Evolutionary conservation across 805 yeast species (phyloP).

Genomic region (Saccharomycopsis selenospora): DNA sequence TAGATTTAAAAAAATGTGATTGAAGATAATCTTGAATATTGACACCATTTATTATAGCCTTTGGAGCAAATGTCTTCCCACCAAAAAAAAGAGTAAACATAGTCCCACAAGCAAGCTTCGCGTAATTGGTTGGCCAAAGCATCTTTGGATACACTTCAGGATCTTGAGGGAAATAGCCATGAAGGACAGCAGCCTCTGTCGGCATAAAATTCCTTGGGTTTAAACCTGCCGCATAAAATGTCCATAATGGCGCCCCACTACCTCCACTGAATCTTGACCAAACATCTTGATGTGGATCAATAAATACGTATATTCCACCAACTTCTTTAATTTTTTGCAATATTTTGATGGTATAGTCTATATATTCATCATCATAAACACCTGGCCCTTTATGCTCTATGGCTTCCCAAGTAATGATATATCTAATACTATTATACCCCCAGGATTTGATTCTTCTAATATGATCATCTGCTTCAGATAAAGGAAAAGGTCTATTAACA

Average conservation of each 20-base stretch:
- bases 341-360: conserved; percentile 60
- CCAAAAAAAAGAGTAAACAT: conserved; percentile 85
- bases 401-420: conserved; percentile 86
- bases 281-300: conserved; percentile 91
- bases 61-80: conserved; percentile 72
- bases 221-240: conserved; percentile 80
- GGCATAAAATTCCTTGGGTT: conserved; percentile 63
- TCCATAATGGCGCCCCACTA: conserved; percentile 93
- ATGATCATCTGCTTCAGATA: conserved; percentile 66
- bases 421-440: conserved; percentile 78
- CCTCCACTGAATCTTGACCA: conserved; percentile 91
- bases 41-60: conserved; percentile 57
- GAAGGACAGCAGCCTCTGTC: conserved; percentile 78
- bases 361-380: conserved; percentile 65
- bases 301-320: conserved; percentile 71
- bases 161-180: conserved; percentile 43
- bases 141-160: conserved; percentile 54
- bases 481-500: conserved; percentile 73
- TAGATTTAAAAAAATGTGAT: conserved; percentile 48
- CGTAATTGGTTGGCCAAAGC: conserved; percentile 91
- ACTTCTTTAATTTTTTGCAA: conserved; percentile 47
- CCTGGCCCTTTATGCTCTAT: conserved; percentile 87
- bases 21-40: conserved; percentile 79
- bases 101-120: conserved; percentile 61
- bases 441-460: conserved; percentile 62